Percentiles rank a stretch among this genome's conserved stretches.
Evolutionary conservation across 2,329 filamentous ascomycete species (phyloP).

Genomic region (Shiraia sp.): DNA sequence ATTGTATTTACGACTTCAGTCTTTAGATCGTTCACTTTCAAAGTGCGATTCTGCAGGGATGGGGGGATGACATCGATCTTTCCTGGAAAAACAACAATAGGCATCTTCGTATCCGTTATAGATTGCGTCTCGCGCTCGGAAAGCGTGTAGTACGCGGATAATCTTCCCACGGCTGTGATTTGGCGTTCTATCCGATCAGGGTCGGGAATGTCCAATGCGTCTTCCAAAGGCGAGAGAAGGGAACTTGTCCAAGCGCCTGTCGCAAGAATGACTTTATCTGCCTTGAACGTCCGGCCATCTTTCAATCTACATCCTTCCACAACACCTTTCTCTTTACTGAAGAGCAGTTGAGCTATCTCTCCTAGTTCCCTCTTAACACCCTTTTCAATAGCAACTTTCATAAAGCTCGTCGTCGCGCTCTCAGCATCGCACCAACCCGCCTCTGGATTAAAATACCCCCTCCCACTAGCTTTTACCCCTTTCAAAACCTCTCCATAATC

Average conservation of each 20-base stretch:
- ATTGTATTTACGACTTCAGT: slow-evolving; percentile 61
- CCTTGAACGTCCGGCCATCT: slow-evolving; percentile 53
- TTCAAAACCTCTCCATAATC: slow-evolving; percentile 44
- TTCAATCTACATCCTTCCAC: slow-evolving; percentile 53
- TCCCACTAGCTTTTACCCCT: slow-evolving; percentile 30
- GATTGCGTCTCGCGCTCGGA: slow-evolving; percentile 48
- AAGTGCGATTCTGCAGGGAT: slow-evolving; percentile 50
- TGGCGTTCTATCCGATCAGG: slow-evolving; percentile 57
- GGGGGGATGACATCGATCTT: slow-evolving; percentile 55
- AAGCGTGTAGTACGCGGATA: slow-evolving; percentile 61
- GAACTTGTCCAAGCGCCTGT: slow-evolving; percentile 62
- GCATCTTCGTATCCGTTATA: slow-evolving; percentile 55
- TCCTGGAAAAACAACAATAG: slow-evolving; percentile 57
- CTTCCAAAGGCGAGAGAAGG: slow-evolving; percentile 56
- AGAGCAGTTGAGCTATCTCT: slow-evolving; percentile 51
- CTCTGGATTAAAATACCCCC: slow-evolving; percentile 54
- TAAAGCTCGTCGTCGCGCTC: slow-evolving; percentile 50
- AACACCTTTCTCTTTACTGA: slow-evolving; percentile 34
- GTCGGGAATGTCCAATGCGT: slow-evolving; percentile 48
- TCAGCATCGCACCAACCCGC: slow-evolving; percentile 60
- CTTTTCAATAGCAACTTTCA: slow-evolving; percentile 47
- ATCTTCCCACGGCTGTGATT: slow-evolving; percentile 61
- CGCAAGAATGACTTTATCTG: slow-evolving; percentile 58
- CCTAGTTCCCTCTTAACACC: slow-evolving; percentile 53
- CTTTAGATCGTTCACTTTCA: slow-evolving; percentile 65